Conservation (phyloP, 176 grass and related monocot genomes). For the Oryza rufipogon region DNA sequence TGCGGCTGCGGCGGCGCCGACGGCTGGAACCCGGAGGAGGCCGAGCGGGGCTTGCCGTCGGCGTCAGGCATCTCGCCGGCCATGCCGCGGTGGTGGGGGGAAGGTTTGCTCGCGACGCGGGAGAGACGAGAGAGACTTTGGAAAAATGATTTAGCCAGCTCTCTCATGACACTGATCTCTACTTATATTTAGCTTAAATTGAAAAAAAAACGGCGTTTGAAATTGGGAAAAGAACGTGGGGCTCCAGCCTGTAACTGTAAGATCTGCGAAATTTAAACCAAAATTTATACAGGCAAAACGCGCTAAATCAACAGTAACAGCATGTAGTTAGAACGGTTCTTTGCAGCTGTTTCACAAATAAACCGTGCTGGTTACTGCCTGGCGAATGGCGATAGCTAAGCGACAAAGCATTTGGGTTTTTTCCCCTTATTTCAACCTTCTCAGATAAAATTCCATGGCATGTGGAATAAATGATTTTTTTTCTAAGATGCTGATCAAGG, state of each 20-base stretch:
- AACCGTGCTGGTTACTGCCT: neutral
- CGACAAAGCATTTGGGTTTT: neutral
- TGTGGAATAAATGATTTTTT: neutral
- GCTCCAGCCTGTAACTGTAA: conserved; percentile 21
- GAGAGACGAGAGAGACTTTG: neutral
- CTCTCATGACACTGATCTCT: neutral
- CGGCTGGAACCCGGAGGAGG: conserved; percentile 35
- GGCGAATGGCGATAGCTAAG: neutral
- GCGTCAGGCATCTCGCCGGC: conserved; percentile 45
- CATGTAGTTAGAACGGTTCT: neutral
- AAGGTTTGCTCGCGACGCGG: conserved; percentile 2
- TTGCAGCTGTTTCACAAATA: neutral
- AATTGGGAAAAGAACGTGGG: neutral
- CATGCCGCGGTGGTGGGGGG: conserved; percentile 7
- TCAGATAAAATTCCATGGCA: neutral
- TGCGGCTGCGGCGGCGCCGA: conserved; percentile 42
- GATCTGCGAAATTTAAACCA: neutral
- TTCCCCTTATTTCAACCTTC: neutral
- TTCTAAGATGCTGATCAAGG: neutral
- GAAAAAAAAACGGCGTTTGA: neutral
- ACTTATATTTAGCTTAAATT: neutral
- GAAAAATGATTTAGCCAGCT: neutral
- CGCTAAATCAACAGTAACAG: neutral
- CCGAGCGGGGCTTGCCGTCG: conserved; percentile 41
- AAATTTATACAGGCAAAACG: conserved; percentile 10